Conservation (phyloP, 2,329 filamentous ascomycete species). For the Escovopsis weberi region DNA sequence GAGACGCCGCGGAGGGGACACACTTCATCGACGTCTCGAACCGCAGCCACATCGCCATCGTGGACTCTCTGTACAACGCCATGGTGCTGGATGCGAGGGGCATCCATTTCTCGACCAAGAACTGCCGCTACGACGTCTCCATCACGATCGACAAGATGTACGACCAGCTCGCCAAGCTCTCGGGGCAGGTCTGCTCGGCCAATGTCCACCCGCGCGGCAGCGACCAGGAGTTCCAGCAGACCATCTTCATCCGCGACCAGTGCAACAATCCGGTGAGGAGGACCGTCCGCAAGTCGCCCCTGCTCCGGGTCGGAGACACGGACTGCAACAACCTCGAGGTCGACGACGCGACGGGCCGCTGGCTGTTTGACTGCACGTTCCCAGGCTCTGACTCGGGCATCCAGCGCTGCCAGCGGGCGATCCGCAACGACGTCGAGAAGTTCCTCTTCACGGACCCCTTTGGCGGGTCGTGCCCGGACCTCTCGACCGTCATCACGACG, state of each 20-base stretch:
- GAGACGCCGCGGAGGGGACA: constrained; percentile 14
- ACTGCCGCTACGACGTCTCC: constrained; percentile 19
- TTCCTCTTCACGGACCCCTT: constrained; percentile 22
- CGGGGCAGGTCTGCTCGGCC: constrained; percentile 17
- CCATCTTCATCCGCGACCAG: constrained; percentile 20
- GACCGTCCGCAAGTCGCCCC: constrained; percentile 14
- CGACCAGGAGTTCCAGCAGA: constrained; percentile 17
- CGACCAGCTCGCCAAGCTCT: constrained; percentile 17
- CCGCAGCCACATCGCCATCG: constrained; percentile 16
- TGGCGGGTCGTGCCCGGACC: constrained; percentile 19
- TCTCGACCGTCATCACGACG: constrained; percentile 20
- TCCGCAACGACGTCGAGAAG: constrained; percentile 18
- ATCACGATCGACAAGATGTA: constrained; percentile 20
- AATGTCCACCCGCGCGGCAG: constrained; percentile 7
- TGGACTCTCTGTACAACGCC: constrained; percentile 16
- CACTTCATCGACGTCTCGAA: constrained; percentile 22
- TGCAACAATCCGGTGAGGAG: constrained; percentile 17
- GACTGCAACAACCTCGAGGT: constrained; percentile 16
- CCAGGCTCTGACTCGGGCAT: constrained; percentile 17
- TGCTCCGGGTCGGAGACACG: constrained; percentile 18
- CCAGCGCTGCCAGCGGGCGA: constrained; percentile 16
- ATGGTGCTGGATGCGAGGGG: constrained; percentile 19
- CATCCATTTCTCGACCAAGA: constrained; percentile 19
- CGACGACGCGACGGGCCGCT: constrained; percentile 14
- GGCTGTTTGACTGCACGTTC: constrained; percentile 23